Conservation (phyloP, 495 filamentous ascomycete genomes). For the Neurospora sp. region DNA sequence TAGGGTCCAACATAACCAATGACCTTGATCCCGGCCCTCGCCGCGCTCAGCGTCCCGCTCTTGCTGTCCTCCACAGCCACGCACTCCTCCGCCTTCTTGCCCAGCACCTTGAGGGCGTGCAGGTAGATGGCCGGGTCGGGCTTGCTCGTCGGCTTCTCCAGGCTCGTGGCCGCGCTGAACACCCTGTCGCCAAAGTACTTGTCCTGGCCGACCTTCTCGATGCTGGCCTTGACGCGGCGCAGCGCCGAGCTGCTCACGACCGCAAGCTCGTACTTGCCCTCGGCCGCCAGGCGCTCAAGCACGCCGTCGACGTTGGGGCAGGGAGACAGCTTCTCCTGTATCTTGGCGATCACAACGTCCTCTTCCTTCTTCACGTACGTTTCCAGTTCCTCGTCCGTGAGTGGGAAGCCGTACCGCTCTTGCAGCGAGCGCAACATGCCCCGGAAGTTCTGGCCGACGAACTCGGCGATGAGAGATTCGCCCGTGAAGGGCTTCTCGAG, state of each 20-base stretch:
- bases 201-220: conserved; percentile 73
- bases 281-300: conserved; percentile 52
- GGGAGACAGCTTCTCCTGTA: conserved; percentile 55
- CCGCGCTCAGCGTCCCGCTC: conserved; percentile 71
- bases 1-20: conserved; percentile 89
- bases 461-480: conserved; percentile 68
- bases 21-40: conserved; percentile 70
- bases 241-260: conserved; percentile 76
- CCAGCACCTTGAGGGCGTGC: conserved; percentile 64
- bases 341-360: conserved; percentile 73
- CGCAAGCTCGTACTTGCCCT: conserved; percentile 62
- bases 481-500: conserved; percentile 63
- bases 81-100: conserved; percentile 63
- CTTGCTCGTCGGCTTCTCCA: conserved; percentile 74
- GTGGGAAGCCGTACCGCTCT: conserved; percentile 62
- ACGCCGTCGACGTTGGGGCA: conserved; percentile 65
- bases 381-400: conserved; percentile 59
- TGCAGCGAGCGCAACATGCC: conserved; percentile 69
- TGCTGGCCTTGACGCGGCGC: conserved; percentile 64
- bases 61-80: conserved; percentile 87
- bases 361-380: conserved; percentile 70
- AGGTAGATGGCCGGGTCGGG: conserved; percentile 91
- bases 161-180: conserved; percentile 74
- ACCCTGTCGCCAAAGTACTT: conserved; percentile 72
- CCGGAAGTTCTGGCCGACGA: conserved; percentile 94